Evolutionary conservation across 2,329 filamentous ascomycete species (phyloP).

Genomic region (Phaeosphaeria sp.): DNA sequence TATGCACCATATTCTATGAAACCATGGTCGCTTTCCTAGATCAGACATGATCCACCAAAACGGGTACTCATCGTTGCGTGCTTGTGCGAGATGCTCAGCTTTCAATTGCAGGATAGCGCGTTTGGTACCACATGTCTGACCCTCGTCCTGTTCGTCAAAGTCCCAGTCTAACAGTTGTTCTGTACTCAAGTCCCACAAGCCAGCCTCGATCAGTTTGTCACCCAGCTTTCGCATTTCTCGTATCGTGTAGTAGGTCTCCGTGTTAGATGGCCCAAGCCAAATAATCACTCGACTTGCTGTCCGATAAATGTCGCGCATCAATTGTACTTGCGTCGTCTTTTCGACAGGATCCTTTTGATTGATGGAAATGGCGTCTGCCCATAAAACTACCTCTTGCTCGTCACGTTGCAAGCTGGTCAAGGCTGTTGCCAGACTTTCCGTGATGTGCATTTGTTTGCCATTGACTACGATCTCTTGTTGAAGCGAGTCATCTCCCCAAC

Average conservation of each 20-base stretch:
- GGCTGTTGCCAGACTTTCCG: slow-evolving; percentile 10
- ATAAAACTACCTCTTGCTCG: slow-evolving; percentile 3
- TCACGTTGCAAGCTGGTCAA: slow-evolving; percentile 1
- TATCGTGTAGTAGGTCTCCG: slow-evolving; percentile 4
- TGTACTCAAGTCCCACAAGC: slow-evolving; percentile 1
- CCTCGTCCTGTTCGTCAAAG: not conserved
- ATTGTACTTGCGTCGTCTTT: slow-evolving; percentile 12
- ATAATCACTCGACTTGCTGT: slow-evolving; percentile 6
- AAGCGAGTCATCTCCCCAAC: slow-evolving; percentile 5
- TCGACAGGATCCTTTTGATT: slow-evolving; percentile 7
- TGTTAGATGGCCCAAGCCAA: slow-evolving; percentile 13
- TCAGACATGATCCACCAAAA: slow-evolving; percentile 16
- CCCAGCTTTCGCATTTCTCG: slow-evolving; percentile 10
- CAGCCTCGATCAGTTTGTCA: not conserved
- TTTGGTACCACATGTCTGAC: slow-evolving; percentile 2
- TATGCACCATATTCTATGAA: slow-evolving; percentile 16
- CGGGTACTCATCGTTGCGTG: slow-evolving; percentile 6
- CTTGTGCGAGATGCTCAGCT: not conserved
- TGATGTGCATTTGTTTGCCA: slow-evolving; percentile 1
- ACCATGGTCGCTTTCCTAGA: slow-evolving; percentile 13
- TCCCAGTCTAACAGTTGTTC: slow-evolving; percentile 6
- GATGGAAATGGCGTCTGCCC: slow-evolving; percentile 19
- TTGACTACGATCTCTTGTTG: slow-evolving; percentile 3
- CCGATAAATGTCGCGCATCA: slow-evolving; percentile 16
- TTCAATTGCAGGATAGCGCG: not conserved